Base-by-base conservation (phyloP, 306 rosid species). In the Cucurbita argyrosperma region DNA sequence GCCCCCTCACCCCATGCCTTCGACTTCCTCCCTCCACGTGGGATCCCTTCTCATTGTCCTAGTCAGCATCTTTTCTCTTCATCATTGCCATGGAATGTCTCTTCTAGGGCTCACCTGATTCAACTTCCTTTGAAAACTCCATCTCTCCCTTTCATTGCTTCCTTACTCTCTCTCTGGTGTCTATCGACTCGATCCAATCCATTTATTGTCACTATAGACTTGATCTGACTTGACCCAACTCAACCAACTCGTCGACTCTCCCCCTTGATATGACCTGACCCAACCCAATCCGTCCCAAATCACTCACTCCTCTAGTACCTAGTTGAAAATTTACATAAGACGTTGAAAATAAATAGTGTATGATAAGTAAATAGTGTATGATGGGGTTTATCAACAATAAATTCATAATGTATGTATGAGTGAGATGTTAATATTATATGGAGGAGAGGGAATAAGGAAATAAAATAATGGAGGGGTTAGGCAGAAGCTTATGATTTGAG, bases 401-500 rank as follows among this genome's bases (percentile, higher is more conserved):
- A 63, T 42, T 63, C 71, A 18, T 65, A 65, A 65, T 40, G 50
- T 16, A n/a, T 7, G 71, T 65, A 65, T 42, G 71, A 65, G 71
- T 65, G 38, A n/a, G n/a, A 65, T 23, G 40, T 46, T 42, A 67
- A 30, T 46, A 67, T 67, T 19, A 83, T 63, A 72, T 56, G 26
- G 61, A 40, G 67, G 77, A 71, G 77, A 71, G 11, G 79, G 73
- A 47, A 67, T 45, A 45, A 72, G 26, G 61, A 43, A 2, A 70
- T 76, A 38, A 40, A 72, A 53, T 51, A 72, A 72, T 53, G 7
- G 37, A 72, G 38, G 75, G 71, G 80, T 63, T 63, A 26, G 65
- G 52, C 35, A 64, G 66, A 55, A 38, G 74, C 73, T 69, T 26
- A 77, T 85, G 90, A 88, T 82, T 73, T 59, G 76, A 53, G 67